Conservation (phyloP, 352 stramenopile species). For the Pythium scleroteichum region DNA sequence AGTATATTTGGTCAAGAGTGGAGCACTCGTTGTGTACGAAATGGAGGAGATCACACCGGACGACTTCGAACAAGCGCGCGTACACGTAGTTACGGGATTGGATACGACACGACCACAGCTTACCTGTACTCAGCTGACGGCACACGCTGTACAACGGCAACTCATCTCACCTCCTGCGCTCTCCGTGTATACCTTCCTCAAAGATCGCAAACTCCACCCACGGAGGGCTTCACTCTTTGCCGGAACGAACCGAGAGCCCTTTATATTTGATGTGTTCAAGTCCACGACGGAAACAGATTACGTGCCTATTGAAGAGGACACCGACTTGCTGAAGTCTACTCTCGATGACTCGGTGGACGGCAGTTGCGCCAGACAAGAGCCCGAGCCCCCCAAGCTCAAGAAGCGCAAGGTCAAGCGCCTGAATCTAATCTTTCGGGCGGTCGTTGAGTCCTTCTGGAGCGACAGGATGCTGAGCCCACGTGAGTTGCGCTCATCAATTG, state of each 20-base stretch:
- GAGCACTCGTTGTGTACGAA: constrained; percentile 47
- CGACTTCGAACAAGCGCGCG: constrained; percentile 5
- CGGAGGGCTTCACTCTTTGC: too few species aligned
- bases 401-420: constrained; percentile 48
- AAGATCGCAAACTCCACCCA: constrained; percentile 67
- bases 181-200: constrained; percentile 62
- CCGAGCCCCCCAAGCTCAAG: constrained; percentile 22
- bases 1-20: constrained; percentile 60
- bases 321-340: neutral
- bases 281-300: constrained; percentile 31
- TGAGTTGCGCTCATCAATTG: constrained; percentile 24
- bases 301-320: constrained; percentile 5
- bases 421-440: constrained; percentile 52
- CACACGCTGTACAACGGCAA: constrained; percentile 30
- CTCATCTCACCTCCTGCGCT: constrained; percentile 44
- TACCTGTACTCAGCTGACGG: constrained; percentile 27
- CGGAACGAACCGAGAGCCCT: constrained; percentile 12
- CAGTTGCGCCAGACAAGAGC: neutral
- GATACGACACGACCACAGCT: constrained; percentile 24
- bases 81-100: too few species aligned
- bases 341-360: too few species aligned
- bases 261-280: constrained; percentile 69
- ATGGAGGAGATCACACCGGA: constrained; percentile 14
- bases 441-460: constrained; percentile 52
- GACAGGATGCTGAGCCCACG: constrained; percentile 27